phyloP scores from a whole-genome alignment of 352 stramenopile species.

The Globisporangium lucens region DNA sequence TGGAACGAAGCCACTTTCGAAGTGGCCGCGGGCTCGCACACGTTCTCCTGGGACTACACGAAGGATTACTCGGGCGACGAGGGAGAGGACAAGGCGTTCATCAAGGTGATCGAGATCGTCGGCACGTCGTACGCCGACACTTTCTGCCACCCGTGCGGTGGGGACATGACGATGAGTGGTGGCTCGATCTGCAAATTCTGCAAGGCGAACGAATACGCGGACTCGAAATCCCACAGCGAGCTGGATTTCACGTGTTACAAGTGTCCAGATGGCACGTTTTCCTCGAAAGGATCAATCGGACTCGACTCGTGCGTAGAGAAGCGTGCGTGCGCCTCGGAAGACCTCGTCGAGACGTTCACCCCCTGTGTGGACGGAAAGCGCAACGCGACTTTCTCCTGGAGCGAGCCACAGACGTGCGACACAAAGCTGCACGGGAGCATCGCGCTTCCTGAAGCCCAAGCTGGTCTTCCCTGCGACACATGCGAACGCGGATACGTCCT shows the following conservation, averaged over 20 bases:
- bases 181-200: constrained; percentile 80
- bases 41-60: constrained; percentile 77
- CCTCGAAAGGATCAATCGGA: constrained; percentile 73
- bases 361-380: constrained; percentile 49
- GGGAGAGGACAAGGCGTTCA: constrained; percentile 60
- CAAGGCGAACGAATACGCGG: constrained; percentile 73
- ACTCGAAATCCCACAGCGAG: constrained; percentile 62
- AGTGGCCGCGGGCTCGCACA: constrained; percentile 57
- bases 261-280: constrained; percentile 58
- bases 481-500: constrained; percentile 52
- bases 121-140: constrained; percentile 76
- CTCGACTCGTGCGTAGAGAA: constrained; percentile 59
- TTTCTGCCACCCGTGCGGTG: constrained; percentile 69
- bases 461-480: constrained; percentile 39
- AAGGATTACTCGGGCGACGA: constrained; percentile 75
- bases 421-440: constrained; percentile 39
- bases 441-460: constrained; percentile 33
- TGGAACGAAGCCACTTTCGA: constrained; percentile 64
- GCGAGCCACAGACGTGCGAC: constrained; percentile 63
- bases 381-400: constrained; percentile 66
- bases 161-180: constrained; percentile 73
- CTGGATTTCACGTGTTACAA: constrained; percentile 74
- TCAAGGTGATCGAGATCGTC: constrained; percentile 82
- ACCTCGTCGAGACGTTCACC: constrained; percentile 61
- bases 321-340: constrained; percentile 56